These are phyloP conservation scores for Emericellopsis cladophorae DNA, from an alignment of 2,329 filamentous ascomycete genomes.

Conservation along the genomic window DNA sequence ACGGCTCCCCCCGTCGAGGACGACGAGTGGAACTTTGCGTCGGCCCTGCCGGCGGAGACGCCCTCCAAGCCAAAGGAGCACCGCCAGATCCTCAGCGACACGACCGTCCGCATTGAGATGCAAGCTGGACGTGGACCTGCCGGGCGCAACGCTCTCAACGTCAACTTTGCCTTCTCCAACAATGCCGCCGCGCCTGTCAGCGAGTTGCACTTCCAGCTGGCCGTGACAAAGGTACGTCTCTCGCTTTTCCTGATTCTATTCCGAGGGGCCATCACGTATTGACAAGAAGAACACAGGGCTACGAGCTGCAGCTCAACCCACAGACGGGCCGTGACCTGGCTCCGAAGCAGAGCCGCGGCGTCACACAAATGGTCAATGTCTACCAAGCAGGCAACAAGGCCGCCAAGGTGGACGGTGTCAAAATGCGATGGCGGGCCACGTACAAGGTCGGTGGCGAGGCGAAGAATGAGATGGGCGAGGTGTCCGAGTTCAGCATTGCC, in stretches of 20 bases:
- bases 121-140: slow-evolving; percentile 48
- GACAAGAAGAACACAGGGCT: slow-evolving; percentile 41
- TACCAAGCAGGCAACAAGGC: slow-evolving; percentile 56
- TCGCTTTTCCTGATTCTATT: neutral
- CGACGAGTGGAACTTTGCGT: slow-evolving; percentile 91
- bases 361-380: slow-evolving; percentile 71
- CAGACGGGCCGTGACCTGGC: slow-evolving; percentile 69
- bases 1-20: slow-evolving; percentile 43
- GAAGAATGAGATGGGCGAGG: slow-evolving; percentile 74
- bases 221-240: slow-evolving; percentile 71
- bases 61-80: slow-evolving; percentile 45
- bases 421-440: slow-evolving; percentile 78
- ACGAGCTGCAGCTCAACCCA: slow-evolving; percentile 68
- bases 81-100: slow-evolving; percentile 55
- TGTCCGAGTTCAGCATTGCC: slow-evolving; percentile 64
- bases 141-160: slow-evolving; percentile 45
- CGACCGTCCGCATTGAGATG: slow-evolving; percentile 60
- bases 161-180: slow-evolving; percentile 78
- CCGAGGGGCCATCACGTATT: too few relatives aligned
- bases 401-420: slow-evolving; percentile 64
- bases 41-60: slow-evolving; percentile 57
- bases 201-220: slow-evolving; percentile 81
- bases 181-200: slow-evolving; percentile 56
- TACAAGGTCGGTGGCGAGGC: slow-evolving; percentile 55
- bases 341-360: slow-evolving; percentile 60